Evolutionary conservation across 2,329 filamentous ascomycete genomes (phyloP).

Genomic region (Alternaria angustiovoidea): DNA sequence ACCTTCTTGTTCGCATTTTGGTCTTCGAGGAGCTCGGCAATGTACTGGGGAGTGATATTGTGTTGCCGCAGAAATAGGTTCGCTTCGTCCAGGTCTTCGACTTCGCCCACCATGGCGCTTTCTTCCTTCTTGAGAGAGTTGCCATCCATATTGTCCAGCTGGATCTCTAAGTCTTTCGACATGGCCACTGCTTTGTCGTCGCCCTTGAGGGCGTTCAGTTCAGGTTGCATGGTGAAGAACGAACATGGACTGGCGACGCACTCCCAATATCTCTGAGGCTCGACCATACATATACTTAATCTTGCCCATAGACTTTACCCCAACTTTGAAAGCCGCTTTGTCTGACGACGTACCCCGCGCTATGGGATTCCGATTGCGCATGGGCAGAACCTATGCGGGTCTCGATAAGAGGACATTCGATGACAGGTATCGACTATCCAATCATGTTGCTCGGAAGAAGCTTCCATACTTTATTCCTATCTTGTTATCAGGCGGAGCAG

Average conservation of each 20-base stretch:
- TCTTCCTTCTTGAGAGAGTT: conserved; percentile 6
- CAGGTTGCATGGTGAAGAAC: background rate
- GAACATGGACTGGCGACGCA: background rate
- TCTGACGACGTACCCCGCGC: background rate
- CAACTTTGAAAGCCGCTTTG: background rate
- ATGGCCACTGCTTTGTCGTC: background rate
- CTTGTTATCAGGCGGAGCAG: background rate
- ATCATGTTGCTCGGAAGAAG: background rate
- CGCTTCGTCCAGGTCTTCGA: conserved; percentile 57
- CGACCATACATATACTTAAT: background rate
- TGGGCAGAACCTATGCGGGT: background rate
- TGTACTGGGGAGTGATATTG: conserved; percentile 54
- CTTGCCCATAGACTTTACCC: background rate
- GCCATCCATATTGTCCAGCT: background rate
- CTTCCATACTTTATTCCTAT: background rate
- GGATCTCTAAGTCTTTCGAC: conserved; percentile 5
- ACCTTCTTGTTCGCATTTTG: conserved; percentile 42
- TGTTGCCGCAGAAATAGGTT: conserved; percentile 60
- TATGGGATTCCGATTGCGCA: background rate
- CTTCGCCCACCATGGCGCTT: conserved; percentile 28
- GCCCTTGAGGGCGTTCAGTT: background rate
- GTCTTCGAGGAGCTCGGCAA: conserved; percentile 58
- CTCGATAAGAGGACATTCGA: conserved; percentile 4
- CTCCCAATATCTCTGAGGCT: background rate
- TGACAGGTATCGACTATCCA: background rate